phyloP scores from a whole-genome alignment of 495 filamentous ascomycete species.

The Tricharina praecox region DNA sequence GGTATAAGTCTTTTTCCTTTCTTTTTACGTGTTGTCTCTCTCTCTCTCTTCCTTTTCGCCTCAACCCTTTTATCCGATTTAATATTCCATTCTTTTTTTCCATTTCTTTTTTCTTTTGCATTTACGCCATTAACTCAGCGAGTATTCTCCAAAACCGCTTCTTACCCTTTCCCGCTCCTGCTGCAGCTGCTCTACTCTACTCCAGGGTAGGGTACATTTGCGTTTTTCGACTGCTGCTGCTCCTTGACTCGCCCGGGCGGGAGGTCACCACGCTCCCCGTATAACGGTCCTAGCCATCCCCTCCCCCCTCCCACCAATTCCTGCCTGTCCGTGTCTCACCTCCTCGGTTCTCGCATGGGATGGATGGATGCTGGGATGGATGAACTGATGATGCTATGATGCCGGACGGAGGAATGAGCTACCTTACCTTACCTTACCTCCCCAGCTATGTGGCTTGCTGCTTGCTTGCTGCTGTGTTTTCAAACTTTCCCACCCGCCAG shows the following conservation, averaged over 20 bases:
- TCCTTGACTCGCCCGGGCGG: not conserved
- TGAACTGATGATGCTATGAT: slow-evolving; percentile 5
- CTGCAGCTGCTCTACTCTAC: too few relatives aligned
- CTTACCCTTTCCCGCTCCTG: too few relatives aligned
- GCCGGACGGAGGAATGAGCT: not conserved
- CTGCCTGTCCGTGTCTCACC: not conserved
- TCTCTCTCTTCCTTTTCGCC: not conserved
- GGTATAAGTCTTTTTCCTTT: too few relatives aligned
- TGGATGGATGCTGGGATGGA: not conserved
- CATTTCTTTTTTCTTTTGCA: not conserved
- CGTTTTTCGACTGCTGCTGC: too few relatives aligned
- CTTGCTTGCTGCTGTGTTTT: too few relatives aligned
- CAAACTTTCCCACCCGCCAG: not conserved
- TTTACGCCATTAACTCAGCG: not conserved
- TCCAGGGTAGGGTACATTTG: too few relatives aligned
- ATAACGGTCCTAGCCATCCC: not conserved
- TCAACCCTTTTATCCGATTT: slow-evolving; percentile 1
- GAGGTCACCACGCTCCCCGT: slow-evolving; percentile 2
- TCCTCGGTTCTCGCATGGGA: not conserved
- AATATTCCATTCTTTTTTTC: not conserved
- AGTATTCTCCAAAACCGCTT: too few relatives aligned
- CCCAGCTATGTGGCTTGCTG: too few relatives aligned
- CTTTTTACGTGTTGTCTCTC: not conserved
- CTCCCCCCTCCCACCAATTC: not conserved
- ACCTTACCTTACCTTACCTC: not conserved